Evolutionary conservation across 805 yeast species (phyloP).

Genomic region (Lachancea cidri): DNA sequence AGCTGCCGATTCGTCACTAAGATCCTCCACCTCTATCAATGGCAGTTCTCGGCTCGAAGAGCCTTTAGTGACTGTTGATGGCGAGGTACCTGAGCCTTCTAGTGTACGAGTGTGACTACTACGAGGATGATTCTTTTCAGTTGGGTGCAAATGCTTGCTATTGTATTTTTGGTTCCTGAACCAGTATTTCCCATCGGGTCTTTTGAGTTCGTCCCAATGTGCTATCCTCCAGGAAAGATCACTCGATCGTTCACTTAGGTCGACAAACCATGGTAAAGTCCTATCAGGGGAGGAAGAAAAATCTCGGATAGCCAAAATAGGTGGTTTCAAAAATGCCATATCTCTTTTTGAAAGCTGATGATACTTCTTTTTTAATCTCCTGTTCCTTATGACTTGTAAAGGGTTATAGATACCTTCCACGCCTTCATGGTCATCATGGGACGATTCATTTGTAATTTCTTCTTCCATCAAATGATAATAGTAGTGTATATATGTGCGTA

Average conservation of each 20-base stretch:
- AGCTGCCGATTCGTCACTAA: slow-evolving; percentile 10
- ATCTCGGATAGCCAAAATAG: slow-evolving; percentile 51
- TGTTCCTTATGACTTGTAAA: slow-evolving; percentile 70
- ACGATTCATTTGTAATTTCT: slow-evolving; percentile 28
- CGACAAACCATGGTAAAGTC: slow-evolving; percentile 60
- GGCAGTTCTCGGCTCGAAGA: slow-evolving; percentile 9
- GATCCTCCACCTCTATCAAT: slow-evolving; percentile 8
- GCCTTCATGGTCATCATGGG: slow-evolving; percentile 35
- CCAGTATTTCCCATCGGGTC: slow-evolving; percentile 29
- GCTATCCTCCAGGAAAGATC: slow-evolving; percentile 50
- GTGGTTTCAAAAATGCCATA: slow-evolving; percentile 43
- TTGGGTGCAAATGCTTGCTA: slow-evolving; percentile 2
- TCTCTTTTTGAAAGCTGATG: slow-evolving; percentile 39
- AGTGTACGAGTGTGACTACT: slow-evolving; percentile 1
- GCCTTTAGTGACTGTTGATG: not conserved
- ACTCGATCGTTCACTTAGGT: slow-evolving; percentile 49
- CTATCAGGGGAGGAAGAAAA: slow-evolving; percentile 48
- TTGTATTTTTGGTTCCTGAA: slow-evolving; percentile 6
- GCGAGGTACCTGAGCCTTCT: not conserved
- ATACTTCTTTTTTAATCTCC: slow-evolving; percentile 50
- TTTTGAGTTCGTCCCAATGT: slow-evolving; percentile 30
- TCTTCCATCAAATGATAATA: slow-evolving; percentile 47
- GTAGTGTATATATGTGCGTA: slow-evolving; percentile 37
- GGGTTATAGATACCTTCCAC: slow-evolving; percentile 77
- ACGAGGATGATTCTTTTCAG: not conserved